Base-by-base conservation (phyloP, 768 basidiomycete genomes). In the Tylopilus balloui region DNA sequence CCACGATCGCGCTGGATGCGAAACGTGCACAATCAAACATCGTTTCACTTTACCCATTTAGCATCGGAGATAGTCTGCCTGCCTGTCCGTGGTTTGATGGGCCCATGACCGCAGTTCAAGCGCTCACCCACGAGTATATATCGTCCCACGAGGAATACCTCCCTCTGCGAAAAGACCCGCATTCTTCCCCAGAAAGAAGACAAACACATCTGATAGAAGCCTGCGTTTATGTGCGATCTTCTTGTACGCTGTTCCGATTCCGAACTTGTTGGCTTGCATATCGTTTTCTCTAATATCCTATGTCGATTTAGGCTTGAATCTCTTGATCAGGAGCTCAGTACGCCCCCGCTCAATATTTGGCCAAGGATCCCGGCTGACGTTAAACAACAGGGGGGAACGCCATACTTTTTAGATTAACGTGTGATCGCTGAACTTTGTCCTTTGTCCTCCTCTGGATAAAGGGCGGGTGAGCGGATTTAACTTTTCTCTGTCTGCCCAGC, bases 391-490 rank as follows among this genome's bases (percentile, higher is more conserved):
- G 1, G n/a, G 14, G 38, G 11, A 29, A 24, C 38, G n/a, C 19
- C 12, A 4, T 34, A 9, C 6, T n/a, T 15, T n/a, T 9, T 13
- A 40, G 28, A 38, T n/a, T 17, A 3, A 11, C 24, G 15, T 39
- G 28, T 40, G 12, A 37, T 36, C 9, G 34, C 8, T 35, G 34
- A 34, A 27, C 8, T 7, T 12, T 24, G 44, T 19, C 29, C 24
- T 21, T 24, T 2, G n/a, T 20, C 29, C 24, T 36, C 11, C 45
- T 8, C 28, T 8, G 19, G 38, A 47, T 57, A 57, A 57, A 57
- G 36, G 13, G 15, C 12, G 17, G 15, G 21, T 23, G 15, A n/a
- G n/a, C 14, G 20, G 13, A 29, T 47, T 27, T 6, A 23, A n/a
- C 28, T 23, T 31, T 37, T 27, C 17, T 32, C 10, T 28, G 28